Evolutionary conservation across 139 green algal species (phyloP).

Genomic region (Chlorella sorokiniana): DNA sequence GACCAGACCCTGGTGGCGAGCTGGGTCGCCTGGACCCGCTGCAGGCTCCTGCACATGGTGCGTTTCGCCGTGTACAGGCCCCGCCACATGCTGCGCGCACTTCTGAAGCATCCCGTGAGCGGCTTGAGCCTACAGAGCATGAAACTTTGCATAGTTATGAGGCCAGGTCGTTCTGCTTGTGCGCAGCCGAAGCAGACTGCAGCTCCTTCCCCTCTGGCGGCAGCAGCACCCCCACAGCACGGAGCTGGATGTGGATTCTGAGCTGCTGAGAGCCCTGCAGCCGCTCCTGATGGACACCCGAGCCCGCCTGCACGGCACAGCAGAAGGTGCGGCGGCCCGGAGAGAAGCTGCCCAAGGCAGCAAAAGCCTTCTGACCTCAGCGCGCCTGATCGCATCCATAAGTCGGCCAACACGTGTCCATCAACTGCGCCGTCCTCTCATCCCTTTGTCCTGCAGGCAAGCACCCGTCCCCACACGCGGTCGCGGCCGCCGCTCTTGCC

Average conservation of each 20-base stretch:
- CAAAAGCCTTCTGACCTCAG: too few relatives aligned
- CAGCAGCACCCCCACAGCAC: not conserved
- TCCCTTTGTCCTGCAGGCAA: not conserved
- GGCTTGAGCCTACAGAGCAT: not conserved
- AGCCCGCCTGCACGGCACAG: not conserved
- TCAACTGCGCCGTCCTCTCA: not conserved
- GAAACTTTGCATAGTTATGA: not conserved
- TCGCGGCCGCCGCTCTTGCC: slow-evolving; percentile 18
- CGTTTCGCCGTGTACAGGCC: too few relatives aligned
- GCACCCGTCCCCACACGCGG: not conserved
- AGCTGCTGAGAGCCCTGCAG: not conserved
- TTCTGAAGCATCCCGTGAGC: too few relatives aligned
- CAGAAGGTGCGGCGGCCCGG: too few relatives aligned
- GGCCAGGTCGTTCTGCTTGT: not conserved
- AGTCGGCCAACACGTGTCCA: too few relatives aligned
- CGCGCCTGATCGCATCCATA: too few relatives aligned
- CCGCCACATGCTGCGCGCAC: too few relatives aligned
- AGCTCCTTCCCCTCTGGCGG: not conserved
- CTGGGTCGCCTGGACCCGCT: not conserved
- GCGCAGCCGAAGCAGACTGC: not conserved
- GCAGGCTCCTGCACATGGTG: not conserved
- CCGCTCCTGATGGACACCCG: not conserved
- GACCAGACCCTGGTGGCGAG: not conserved
- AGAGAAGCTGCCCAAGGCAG: not conserved
- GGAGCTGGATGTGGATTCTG: not conserved